Evolutionary conservation across 2,329 filamentous ascomycete species (phyloP), one percentile per base, ranked within the genome.

Genomic region (Tympanopsis confertula): DNA sequence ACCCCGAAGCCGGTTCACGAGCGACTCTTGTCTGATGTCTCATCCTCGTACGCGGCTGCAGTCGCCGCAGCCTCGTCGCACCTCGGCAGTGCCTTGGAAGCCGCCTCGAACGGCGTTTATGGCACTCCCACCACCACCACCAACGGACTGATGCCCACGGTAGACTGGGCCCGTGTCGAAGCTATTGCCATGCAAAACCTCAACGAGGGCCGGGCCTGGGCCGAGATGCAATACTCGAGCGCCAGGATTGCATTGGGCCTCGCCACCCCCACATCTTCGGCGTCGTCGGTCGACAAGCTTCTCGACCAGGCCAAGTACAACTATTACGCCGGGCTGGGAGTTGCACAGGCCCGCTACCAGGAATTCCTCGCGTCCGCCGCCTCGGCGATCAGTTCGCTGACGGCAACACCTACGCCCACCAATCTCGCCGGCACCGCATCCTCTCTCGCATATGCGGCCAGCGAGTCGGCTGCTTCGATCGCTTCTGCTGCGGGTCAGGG

Each of bases 331-430:
- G 84, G 80, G 10, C 58, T 91, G 18, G 86, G 86, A 19, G 57
- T 86, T 33, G 86, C 86, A 1, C 82, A 93, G 49, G 84, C 78
- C 32, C 75, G 80, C 26, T 91, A 91, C 55, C 77, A 79, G 4
- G 79, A 80, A 36, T 89, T 91, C 50, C 45, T 91, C 2, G 68
- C 68, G 12, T 77, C 79, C 4, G 85, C 83, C 5, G 86, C 82
- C 7, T 76, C 71, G 24, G 83, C 78, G 15, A 64, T 86, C 29
- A 79, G 74, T 39, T 66, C 65, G 2, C 42, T 69, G 28, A 72
- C 68, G 1, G 75, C 75, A 5, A 73, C 74, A 10, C 72, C 77
- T 13, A 78, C 73, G 0, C 69, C 75, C 2, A 75, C 66, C 1
- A 59, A 76, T 36, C 49, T 71, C n/a, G 60, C 57, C 2, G 68